Evolutionary conservation across 129 eudicot genomes (phyloP).

Genomic region (Arctium minus): DNA sequence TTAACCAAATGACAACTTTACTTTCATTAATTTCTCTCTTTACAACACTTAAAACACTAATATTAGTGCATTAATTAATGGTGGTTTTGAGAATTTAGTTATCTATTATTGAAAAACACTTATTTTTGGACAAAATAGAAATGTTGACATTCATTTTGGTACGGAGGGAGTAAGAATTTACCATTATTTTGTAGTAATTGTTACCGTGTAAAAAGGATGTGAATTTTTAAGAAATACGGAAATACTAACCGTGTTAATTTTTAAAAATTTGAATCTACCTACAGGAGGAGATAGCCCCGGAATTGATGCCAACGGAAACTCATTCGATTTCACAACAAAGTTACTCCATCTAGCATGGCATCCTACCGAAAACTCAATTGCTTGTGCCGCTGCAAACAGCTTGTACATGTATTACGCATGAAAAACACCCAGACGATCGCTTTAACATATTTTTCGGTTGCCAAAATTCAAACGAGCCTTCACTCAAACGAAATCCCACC

Average conservation of each 20-base stretch:
- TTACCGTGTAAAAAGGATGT: neutral
- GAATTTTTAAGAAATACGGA: neutral
- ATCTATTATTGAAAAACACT: too few relatives aligned
- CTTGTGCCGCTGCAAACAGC: slow-evolving; percentile 99
- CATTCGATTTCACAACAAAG: slow-evolving; percentile 90
- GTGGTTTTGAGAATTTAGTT: too few relatives aligned
- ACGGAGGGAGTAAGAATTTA: neutral
- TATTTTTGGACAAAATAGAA: too few relatives aligned
- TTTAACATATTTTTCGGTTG: slow-evolving; percentile 18
- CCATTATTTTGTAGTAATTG: neutral
- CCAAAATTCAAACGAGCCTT: slow-evolving; percentile 11
- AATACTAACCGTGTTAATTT: neutral
- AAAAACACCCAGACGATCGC: neutral
- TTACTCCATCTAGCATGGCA: slow-evolving; percentile 98
- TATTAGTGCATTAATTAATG: too few relatives aligned
- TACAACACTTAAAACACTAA: too few relatives aligned
- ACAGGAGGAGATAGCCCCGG: slow-evolving; percentile 78
- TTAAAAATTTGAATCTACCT: neutral
- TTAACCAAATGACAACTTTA: too few relatives aligned
- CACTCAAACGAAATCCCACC: neutral
- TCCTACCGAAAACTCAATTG: slow-evolving; percentile 92
- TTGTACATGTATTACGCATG: slow-evolving; percentile 99
- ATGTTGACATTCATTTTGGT: too few relatives aligned
- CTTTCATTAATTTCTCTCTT: too few relatives aligned
- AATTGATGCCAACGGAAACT: slow-evolving; percentile 87